Evolutionary conservation across 2,329 filamentous ascomycete species (phyloP).

Genomic region (Arthrinium phaeospermum): DNA sequence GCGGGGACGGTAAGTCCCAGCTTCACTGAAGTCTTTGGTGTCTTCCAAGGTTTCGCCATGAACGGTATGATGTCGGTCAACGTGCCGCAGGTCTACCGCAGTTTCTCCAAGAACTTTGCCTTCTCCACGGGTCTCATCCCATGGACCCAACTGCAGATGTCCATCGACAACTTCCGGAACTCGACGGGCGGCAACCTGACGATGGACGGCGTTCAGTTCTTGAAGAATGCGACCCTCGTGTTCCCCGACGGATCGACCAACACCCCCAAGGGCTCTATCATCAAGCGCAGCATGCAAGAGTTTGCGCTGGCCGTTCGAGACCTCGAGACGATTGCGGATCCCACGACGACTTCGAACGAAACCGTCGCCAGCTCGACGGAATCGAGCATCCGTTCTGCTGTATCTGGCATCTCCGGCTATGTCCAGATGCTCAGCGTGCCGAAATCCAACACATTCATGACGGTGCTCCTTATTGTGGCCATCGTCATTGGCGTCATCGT

Average conservation of each 20-base stretch:
- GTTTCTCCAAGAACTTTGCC: constrained; percentile 90
- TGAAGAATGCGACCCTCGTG: constrained; percentile 78
- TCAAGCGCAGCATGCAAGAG: constrained; percentile 61
- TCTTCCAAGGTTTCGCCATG: constrained; percentile 93
- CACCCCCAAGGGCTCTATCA: constrained; percentile 44
- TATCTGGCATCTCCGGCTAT: constrained; percentile 81
- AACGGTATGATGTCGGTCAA: constrained; percentile 95
- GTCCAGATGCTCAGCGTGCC: constrained; percentile 86
- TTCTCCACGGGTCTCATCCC: constrained; percentile 87
- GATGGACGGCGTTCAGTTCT: constrained; percentile 73
- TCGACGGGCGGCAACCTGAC: constrained; percentile 88
- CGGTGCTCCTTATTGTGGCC: constrained; percentile 84
- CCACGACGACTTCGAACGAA: constrained; percentile 26
- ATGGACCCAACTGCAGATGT: constrained; percentile 78
- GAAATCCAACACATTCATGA: constrained; percentile 94
- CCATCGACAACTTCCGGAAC: constrained; percentile 83
- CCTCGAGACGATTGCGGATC: constrained; percentile 52
- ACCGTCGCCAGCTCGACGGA: constrained; percentile 31
- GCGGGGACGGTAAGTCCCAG: constrained; percentile 76
- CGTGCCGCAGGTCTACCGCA: constrained; percentile 86
- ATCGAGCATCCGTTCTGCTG: constrained; percentile 52
- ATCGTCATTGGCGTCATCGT: constrained; percentile 85
- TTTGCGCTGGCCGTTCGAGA: constrained; percentile 61
- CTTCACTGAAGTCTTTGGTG: constrained; percentile 83
- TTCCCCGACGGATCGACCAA: constrained; percentile 66